Percentiles rank a stretch among this genome's conserved stretches.
These are phyloP conservation scores for Thelonectria rubi DNA, from an alignment of 2,329 filamentous ascomycete genomes.

Conservation along the genomic window DNA sequence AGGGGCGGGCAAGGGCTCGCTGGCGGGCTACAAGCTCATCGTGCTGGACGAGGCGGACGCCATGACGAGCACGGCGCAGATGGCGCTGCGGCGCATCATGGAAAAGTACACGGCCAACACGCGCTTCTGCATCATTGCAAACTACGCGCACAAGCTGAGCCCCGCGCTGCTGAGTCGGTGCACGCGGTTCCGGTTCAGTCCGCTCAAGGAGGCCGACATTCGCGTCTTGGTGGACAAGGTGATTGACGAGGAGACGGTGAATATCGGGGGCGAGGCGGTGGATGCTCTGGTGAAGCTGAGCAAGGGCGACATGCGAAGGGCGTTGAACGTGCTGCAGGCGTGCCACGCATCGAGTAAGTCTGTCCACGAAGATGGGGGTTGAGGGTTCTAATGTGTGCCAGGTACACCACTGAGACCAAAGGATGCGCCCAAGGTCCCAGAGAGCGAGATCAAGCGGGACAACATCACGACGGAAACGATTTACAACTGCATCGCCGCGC, in stretches of 20 bases:
- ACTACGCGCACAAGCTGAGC: slow-evolving; percentile 97
- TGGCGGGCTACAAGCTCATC: slow-evolving; percentile 92
- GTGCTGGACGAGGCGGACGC: slow-evolving; percentile 99
- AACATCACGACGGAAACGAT: slow-evolving; percentile 89
- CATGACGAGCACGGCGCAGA: slow-evolving; percentile 98
- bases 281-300: slow-evolving; percentile 87
- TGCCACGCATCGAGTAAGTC: slow-evolving; percentile 89
- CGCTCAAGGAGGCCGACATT: slow-evolving; percentile 89
- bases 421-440: slow-evolving; percentile 65
- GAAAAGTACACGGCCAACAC: slow-evolving; percentile 99
- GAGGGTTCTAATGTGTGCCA: slow-evolving; percentile 43
- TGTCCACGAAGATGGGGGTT: background rate
- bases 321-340: slow-evolving; percentile 93
- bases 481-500: slow-evolving; percentile 96
- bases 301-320: slow-evolving; percentile 95
- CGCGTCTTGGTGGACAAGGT: slow-evolving; percentile 87
- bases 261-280: slow-evolving; percentile 81
- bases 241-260: slow-evolving; percentile 84
- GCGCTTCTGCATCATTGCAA: slow-evolving; percentile 97
- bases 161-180: slow-evolving; percentile 92
- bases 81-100: slow-evolving; percentile 97
- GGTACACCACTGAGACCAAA: slow-evolving; percentile 73
- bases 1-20: slow-evolving; percentile 54
- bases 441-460: slow-evolving; percentile 77
- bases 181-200: slow-evolving; percentile 94